These are phyloP conservation scores for Exophiala lecanii-corni DNA, from an alignment of 2,329 filamentous ascomycete species.

Conservation along the genomic window DNA sequence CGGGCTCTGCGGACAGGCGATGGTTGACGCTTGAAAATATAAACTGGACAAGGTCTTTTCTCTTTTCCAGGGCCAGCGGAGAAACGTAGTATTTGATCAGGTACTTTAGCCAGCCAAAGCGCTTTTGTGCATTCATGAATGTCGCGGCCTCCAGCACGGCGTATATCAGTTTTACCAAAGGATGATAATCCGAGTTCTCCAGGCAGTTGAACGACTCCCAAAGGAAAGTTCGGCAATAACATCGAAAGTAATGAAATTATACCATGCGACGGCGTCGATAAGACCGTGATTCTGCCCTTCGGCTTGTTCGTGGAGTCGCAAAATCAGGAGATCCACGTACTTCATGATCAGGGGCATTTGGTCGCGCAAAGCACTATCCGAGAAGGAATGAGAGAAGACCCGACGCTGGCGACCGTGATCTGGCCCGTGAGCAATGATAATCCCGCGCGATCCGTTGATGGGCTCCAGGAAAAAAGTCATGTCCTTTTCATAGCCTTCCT, in stretches of 20 bases:
- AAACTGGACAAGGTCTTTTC: background rate
- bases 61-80: background rate
- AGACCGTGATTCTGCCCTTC: background rate
- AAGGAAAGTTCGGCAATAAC: slow-evolving; percentile 27
- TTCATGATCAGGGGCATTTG: slow-evolving; percentile 32
- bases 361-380: slow-evolving; percentile 20
- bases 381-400: too few relatives aligned
- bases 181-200: slow-evolving; percentile 17
- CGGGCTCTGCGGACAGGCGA: background rate
- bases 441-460: slow-evolving; percentile 14
- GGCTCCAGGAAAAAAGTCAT: slow-evolving; percentile 26
- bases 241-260: slow-evolving; percentile 28
- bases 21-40: background rate
- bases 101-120: background rate
- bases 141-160: background rate
- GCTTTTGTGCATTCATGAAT: background rate
- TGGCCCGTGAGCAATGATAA: too few relatives aligned
- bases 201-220: slow-evolving; percentile 26
- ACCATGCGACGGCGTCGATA: slow-evolving; percentile 24
- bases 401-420: too few relatives aligned
- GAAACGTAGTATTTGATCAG: background rate
- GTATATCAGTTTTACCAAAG: slow-evolving; percentile 29
- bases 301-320: slow-evolving; percentile 18
- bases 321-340: slow-evolving; percentile 31
- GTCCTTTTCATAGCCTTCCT: slow-evolving; percentile 32